Evolutionary conservation across 2,329 filamentous ascomycete genomes (phyloP).

Genomic region (Chaetomium strumarium): DNA sequence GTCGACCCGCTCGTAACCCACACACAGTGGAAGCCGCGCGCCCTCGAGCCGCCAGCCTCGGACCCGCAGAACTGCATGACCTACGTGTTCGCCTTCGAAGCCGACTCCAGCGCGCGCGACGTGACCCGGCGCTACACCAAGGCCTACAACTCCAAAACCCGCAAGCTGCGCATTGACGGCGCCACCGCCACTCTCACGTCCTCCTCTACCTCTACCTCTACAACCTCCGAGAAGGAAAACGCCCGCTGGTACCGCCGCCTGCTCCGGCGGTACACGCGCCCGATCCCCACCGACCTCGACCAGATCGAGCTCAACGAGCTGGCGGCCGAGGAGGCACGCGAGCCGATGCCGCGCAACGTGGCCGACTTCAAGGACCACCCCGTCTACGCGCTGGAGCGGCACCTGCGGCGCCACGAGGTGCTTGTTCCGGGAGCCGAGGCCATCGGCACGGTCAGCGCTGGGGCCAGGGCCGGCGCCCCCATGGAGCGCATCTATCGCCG

Average conservation of each 20-base stretch:
- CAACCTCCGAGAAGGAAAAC: neutral
- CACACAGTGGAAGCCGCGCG: slow-evolving; percentile 67
- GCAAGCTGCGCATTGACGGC: slow-evolving; percentile 69
- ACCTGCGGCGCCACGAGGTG: slow-evolving; percentile 78
- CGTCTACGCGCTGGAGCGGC: slow-evolving; percentile 74
- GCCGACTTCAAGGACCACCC: slow-evolving; percentile 86
- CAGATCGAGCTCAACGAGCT: slow-evolving; percentile 79
- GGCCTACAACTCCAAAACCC: slow-evolving; percentile 84
- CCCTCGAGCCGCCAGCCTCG: slow-evolving; percentile 75
- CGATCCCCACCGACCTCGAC: slow-evolving; percentile 57
- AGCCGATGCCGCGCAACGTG: slow-evolving; percentile 81
- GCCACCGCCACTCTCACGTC: neutral
- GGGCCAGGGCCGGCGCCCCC: slow-evolving; percentile 52
- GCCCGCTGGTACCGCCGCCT: slow-evolving; percentile 20
- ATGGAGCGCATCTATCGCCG: slow-evolving; percentile 79
- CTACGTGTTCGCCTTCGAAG: slow-evolving; percentile 83
- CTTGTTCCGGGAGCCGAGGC: slow-evolving; percentile 63
- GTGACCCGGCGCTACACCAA: slow-evolving; percentile 85
- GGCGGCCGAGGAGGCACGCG: slow-evolving; percentile 61
- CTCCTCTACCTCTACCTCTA: neutral
- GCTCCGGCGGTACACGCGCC: slow-evolving; percentile 37
- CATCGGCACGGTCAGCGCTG: slow-evolving; percentile 71
- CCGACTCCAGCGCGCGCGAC: slow-evolving; percentile 71
- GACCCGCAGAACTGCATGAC: slow-evolving; percentile 71
- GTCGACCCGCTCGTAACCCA: slow-evolving; percentile 80